These are phyloP conservation scores for Ceriops decandra DNA, from an alignment of 345 rosid genomes.

Conservation along the genomic window DNA sequence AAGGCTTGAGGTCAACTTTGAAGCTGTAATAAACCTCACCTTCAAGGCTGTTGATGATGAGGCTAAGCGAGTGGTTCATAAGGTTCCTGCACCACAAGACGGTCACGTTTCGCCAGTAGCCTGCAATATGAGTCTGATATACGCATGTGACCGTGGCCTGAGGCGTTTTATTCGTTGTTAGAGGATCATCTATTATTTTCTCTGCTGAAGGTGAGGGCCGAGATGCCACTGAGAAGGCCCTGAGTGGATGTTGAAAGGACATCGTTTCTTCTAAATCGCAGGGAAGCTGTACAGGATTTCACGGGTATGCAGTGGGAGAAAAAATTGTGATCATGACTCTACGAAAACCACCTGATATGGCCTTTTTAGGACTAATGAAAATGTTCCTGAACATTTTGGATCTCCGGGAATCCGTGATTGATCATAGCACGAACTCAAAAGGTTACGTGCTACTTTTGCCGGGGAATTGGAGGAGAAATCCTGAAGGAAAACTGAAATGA, in stretches of 20 bases:
- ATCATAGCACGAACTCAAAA: background rate
- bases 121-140: slow-evolving; percentile 64
- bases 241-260: slow-evolving; percentile 15
- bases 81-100: slow-evolving; percentile 69
- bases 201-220: slow-evolving; percentile 29
- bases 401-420: background rate
- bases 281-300: background rate
- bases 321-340: background rate
- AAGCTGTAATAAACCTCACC: slow-evolving; percentile 50
- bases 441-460: background rate
- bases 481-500: background rate
- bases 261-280: background rate
- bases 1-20: slow-evolving; percentile 80
- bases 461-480: background rate
- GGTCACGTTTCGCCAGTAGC: slow-evolving; percentile 58
- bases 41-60: slow-evolving; percentile 55
- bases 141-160: slow-evolving; percentile 76
- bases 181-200: slow-evolving; percentile 48
- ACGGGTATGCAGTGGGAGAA: background rate
- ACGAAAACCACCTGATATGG: no score
- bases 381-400: background rate
- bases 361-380: background rate
- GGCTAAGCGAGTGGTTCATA: slow-evolving; percentile 64
- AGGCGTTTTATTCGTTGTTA: slow-evolving; percentile 38
- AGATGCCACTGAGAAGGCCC: slow-evolving; percentile 15